Evolutionary conservation across 2,329 filamentous ascomycete genomes (phyloP).

Genomic region (Bipolaris victoriae): DNA sequence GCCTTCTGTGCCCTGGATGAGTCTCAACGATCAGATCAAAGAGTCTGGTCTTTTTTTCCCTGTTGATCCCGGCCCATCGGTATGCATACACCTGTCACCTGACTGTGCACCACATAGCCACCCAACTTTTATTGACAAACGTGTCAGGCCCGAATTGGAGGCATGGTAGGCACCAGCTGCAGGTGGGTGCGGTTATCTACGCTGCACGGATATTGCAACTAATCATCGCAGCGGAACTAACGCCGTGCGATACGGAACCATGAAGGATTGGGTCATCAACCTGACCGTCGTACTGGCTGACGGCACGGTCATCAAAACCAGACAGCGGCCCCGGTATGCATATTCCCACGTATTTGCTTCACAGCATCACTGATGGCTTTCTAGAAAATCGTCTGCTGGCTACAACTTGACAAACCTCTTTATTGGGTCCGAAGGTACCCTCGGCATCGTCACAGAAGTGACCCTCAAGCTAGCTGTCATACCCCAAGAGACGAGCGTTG

Average conservation of each 20-base stretch:
- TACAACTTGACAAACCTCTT: constrained; percentile 84
- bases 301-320: constrained; percentile 79
- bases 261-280: constrained; percentile 89
- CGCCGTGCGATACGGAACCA: constrained; percentile 80
- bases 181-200: constrained; percentile 30
- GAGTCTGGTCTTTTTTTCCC: constrained; percentile 85
- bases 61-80: constrained; percentile 76
- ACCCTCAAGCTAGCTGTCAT: constrained; percentile 80
- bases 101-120: constrained; percentile 16
- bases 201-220: constrained; percentile 12
- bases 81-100: constrained; percentile 23
- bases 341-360: constrained; percentile 9
- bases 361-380: neutral
- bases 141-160: constrained; percentile 72
- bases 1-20: constrained; percentile 90
- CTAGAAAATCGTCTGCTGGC: constrained; percentile 75
- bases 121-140: constrained; percentile 27
- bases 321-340: constrained; percentile 67
- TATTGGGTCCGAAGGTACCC: constrained; percentile 79
- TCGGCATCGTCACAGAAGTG: constrained; percentile 82
- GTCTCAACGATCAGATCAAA: constrained; percentile 77
- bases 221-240: constrained; percentile 69
- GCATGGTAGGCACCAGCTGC: constrained; percentile 80
- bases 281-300: constrained; percentile 81
- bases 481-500: constrained; percentile 77